Conservation (phyloP, 495 filamentous ascomycete species). For the Podospora didyma region DNA sequence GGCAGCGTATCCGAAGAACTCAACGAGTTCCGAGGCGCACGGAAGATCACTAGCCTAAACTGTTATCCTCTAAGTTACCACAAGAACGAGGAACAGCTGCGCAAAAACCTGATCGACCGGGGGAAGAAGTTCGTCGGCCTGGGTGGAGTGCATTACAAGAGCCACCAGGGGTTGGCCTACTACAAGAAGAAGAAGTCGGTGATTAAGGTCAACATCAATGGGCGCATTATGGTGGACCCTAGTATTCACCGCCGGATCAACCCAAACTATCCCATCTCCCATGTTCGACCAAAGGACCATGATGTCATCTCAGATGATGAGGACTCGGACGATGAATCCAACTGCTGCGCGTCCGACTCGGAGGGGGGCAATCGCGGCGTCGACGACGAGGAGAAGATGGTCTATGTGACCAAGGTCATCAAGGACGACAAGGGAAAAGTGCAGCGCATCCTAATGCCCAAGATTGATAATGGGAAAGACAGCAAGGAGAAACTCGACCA, state of each 20-base stretch:
- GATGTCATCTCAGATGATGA: constrained; percentile 60
- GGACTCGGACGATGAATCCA: constrained; percentile 54
- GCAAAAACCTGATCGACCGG: constrained; percentile 68
- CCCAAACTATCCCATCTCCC: constrained; percentile 81
- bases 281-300: constrained; percentile 70
- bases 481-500: constrained; percentile 63
- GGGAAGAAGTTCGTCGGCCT: constrained; percentile 81
- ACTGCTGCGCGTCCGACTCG: constrained; percentile 40
- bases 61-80: constrained; percentile 83
- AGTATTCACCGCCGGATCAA: constrained; percentile 82
- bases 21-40: constrained; percentile 73
- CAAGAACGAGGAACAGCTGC: constrained; percentile 63
- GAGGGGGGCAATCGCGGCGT: constrained; percentile 27
- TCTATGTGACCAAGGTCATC: constrained; percentile 58
- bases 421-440: constrained; percentile 59
- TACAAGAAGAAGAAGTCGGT: constrained; percentile 76
- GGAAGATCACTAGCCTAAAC: constrained; percentile 73
- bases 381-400: constrained; percentile 53
- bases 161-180: constrained; percentile 78
- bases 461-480: constrained; percentile 45
- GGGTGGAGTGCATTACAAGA: constrained; percentile 80
- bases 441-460: constrained; percentile 46
- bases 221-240: constrained; percentile 88
- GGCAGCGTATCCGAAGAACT: constrained; percentile 66
- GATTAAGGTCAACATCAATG: constrained; percentile 85